A percentile compares a stretch with the other conserved stretches of the same genome.
Evolutionary conservation across 345 rosid genomes (phyloP).

Genomic region (Noccaea caerulescens): DNA sequence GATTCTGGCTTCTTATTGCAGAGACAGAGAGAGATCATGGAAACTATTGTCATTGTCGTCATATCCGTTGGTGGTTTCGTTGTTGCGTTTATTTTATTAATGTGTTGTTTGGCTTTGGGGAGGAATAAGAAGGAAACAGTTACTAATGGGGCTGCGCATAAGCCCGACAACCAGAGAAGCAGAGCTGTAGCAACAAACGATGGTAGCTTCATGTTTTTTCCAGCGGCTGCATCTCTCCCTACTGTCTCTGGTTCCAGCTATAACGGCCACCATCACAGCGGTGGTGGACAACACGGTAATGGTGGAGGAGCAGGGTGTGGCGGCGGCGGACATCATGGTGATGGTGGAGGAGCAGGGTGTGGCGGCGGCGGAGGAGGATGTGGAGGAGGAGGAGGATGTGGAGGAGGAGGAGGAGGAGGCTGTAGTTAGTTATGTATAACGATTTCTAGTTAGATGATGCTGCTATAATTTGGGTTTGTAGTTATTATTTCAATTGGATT

Average conservation of each 20-base stretch:
- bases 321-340: slow-evolving; percentile 1
- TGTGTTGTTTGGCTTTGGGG: background rate
- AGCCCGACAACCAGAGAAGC: slow-evolving; percentile 27
- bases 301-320: slow-evolving; percentile 11
- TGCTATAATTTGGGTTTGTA: background rate
- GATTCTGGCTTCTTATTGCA: slow-evolving; percentile 16
- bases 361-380: slow-evolving; percentile 15
- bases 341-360: slow-evolving; percentile 1
- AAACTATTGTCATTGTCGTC: background rate
- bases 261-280: background rate
- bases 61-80: background rate
- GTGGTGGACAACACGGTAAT: background rate
- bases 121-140: slow-evolving; percentile 6
- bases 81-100: background rate
- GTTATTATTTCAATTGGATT: background rate
- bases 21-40: slow-evolving; percentile 30
- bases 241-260: slow-evolving; percentile 15
- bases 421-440: slow-evolving; percentile 8
- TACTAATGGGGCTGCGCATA: slow-evolving; percentile 10
- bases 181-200: background rate
- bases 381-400: background rate
- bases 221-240: slow-evolving; percentile 39
- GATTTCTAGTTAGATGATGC: background rate
- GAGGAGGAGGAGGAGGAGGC: background rate
- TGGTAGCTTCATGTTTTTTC: slow-evolving; percentile 25